Base-by-base conservation (phyloP, 768 basidiomycete genomes). In the Trichaptum fuscoviolaceum region DNA sequence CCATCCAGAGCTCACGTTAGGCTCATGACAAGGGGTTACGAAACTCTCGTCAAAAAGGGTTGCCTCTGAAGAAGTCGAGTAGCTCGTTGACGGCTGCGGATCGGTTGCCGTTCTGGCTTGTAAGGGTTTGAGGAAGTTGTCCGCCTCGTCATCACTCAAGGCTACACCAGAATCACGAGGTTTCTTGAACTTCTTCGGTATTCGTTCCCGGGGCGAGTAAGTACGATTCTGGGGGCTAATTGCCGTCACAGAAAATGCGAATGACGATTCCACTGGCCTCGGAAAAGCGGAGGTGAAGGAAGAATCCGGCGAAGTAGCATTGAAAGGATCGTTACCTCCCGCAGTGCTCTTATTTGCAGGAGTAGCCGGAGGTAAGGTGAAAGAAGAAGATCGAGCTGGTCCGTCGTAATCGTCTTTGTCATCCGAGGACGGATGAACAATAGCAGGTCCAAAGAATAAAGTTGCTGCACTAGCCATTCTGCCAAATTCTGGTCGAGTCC, bases 161-260 rank as follows among this genome's bases (percentile, higher is more conserved):
- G 79, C 83, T 57, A 89, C 77, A 15, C 88, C 85, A 0, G 89
- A 90, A 73, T 92, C 89, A 15, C 86, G 81, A n/a, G 85, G 83
- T 64, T 85, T 61, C 59, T 62, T 85, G 77, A 85, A 92, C 75
- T 93, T 93, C 71, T 83, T 85, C 30, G 84, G 85, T 12, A 68
- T 63, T 25, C 30, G 52, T 23, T 61, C 68, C 18, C 52, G 15
- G 20, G 62, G 25, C 35, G 60, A 58, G 24, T 5, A 58, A 91
- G 73, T 34, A 80, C 71, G 1, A 73, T 65, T 67, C 71, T 71
- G 63, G 66, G 71, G 64, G 72, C 60, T 70, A 76, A 76, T 76
- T 80, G 77, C 79, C 1, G 83, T 84, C 42, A 90, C 75, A 65
- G 75, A 85, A 70, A 89, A 81, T 17, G 81, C 73, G 64, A 91